Base-by-base conservation (phyloP, 345 rosid species). In the Gossypium australe region DNA sequence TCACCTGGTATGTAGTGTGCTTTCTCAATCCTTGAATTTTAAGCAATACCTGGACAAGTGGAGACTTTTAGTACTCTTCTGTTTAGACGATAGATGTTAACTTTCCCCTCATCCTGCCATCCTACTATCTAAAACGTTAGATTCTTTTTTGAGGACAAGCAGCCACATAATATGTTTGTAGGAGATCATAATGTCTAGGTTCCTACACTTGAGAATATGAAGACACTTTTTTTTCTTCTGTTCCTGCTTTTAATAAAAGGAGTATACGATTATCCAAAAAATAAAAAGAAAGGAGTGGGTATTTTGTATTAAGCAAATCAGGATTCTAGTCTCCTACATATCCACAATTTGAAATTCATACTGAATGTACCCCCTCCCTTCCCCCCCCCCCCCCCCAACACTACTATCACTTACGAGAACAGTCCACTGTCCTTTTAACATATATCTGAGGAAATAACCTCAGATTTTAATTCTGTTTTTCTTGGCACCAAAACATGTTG, bases 1-100 rank as follows among this genome's bases (percentile, higher is more conserved):
- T 82, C 99, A 93, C 83, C 85, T 95, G 94, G 99, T 93, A 89
- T 77, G 94, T 73, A 65, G 41, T 70, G 41, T 70, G 49, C 71
- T 77, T 71, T 20, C 78, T 77, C 57, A 66, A 41, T 56, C 55
- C 78, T 64, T 47, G 64, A 59, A 59, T 20, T 22, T 63, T 20
- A 61, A 74, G 71, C 34, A 74, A 64, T 62, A 75, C 73, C 67
- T 55, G 11, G 63, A 55, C 55, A 70, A 61, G n/a, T 68, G 78
- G 58, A 67, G 18, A 73, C 72, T 2, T 25, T 58, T 41, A 59
- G 13, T 51, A 11, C 52, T 14, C 2, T 45, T 38, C 41, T 56
- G 18, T 24, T 27, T 41, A 29, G 11, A 4, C 6, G 62, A 38
- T 70, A 52, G 62, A 27, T 70, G 27, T 29, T 11, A 70, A 27